Conservation (phyloP, 2,329 filamentous ascomycete genomes). For the Pseudofabraea citricarpa region DNA sequence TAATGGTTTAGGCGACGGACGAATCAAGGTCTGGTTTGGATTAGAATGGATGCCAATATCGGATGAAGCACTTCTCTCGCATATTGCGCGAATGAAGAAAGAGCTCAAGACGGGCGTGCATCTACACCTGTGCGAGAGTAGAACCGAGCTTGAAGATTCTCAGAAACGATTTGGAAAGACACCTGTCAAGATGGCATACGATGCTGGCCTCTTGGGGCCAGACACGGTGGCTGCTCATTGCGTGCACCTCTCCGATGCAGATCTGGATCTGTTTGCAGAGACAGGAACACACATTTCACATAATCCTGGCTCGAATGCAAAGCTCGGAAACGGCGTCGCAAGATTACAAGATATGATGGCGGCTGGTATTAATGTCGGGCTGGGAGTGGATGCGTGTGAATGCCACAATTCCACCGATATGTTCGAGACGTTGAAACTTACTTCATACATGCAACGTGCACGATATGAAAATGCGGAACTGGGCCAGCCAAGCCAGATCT, state of each 20-base stretch:
- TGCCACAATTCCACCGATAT: slow-evolving; percentile 23
- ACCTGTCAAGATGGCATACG: slow-evolving; percentile 16
- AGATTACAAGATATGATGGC: slow-evolving; percentile 14
- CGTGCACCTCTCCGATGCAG: slow-evolving; percentile 17
- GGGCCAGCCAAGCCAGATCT: slow-evolving; percentile 14
- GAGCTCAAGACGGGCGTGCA: slow-evolving; percentile 16
- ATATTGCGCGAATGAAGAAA: slow-evolving; percentile 14
- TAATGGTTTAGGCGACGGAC: slow-evolving; percentile 10
- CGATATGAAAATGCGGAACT: slow-evolving; percentile 13
- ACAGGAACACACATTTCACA: slow-evolving; percentile 17
- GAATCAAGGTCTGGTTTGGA: slow-evolving; percentile 19
- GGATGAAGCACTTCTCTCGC: slow-evolving; percentile 10
- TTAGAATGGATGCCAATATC: slow-evolving; percentile 19
- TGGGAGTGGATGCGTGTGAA: slow-evolving; percentile 22
- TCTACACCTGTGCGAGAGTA: slow-evolving; percentile 18
- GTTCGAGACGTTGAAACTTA: slow-evolving; percentile 24
- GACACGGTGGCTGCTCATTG: slow-evolving; percentile 20
- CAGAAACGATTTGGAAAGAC: slow-evolving; percentile 13
- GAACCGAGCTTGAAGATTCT: slow-evolving; percentile 13
- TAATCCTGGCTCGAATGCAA: slow-evolving; percentile 20
- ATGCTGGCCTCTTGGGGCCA: slow-evolving; percentile 16
- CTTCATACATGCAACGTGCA: slow-evolving; percentile 18
- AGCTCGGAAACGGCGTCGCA: slow-evolving; percentile 19
- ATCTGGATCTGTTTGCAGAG: slow-evolving; percentile 14
- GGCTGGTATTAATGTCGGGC: slow-evolving; percentile 18